phyloP scores from a whole-genome alignment of 768 basidiomycete genomes.

The Hortiboletus campestris region DNA sequence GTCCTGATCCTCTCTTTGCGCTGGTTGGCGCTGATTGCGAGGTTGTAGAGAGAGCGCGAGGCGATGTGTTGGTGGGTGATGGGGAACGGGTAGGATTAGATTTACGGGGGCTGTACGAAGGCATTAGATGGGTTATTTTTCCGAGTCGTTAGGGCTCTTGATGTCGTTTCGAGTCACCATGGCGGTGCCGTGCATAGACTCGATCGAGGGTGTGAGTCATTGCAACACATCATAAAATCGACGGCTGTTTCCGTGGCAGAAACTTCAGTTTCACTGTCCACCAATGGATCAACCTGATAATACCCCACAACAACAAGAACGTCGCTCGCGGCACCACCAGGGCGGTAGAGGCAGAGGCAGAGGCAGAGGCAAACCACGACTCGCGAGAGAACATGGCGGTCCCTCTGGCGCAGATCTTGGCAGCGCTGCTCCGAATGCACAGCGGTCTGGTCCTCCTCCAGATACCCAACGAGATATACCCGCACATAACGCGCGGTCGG shows the following conservation, averaged over 20 bases:
- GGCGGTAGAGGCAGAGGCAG: conserved; percentile 6
- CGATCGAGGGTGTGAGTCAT: conserved; percentile 2
- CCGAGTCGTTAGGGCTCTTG: conserved; percentile 36
- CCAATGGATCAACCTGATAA: conserved; percentile 11
- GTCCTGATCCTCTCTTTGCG: conserved; percentile 30
- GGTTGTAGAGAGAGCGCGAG: conserved; percentile 17
- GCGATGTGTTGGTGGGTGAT: conserved; percentile 17
- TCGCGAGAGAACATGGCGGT: neutral
- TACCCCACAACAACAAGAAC: neutral
- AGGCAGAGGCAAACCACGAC: neutral
- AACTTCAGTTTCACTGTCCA: neutral
- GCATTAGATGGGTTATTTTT: conserved; percentile 50
- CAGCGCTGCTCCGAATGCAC: neutral
- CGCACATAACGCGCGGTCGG: neutral
- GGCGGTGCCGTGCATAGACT: neutral
- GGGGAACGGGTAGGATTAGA: conserved; percentile 13
- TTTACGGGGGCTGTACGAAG: conserved; percentile 39
- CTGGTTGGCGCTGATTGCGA: conserved; percentile 10
- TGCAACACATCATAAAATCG: neutral
- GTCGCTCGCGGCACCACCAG: neutral
- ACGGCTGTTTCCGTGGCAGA: neutral
- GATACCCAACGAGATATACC: neutral
- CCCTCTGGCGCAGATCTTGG: neutral
- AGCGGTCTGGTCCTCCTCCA: neutral
- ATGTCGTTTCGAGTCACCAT: neutral